Evolutionary conservation across 1,284 basidiomycete genomes (phyloP).

Genomic region (Kalmanozyma brasiliensis): DNA sequence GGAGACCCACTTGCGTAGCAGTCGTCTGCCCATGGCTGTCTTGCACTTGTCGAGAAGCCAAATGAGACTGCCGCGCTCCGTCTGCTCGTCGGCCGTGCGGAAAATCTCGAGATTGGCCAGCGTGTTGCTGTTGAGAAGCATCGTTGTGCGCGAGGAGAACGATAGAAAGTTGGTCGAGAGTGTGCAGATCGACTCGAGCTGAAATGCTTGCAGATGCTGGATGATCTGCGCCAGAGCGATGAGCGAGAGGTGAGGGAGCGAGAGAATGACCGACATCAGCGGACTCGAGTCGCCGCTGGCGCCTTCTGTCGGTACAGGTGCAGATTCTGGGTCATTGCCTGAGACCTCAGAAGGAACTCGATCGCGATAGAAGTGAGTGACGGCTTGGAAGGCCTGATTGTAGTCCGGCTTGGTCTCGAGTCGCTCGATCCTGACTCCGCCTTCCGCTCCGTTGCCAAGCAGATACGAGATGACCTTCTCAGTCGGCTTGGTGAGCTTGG

Average conservation of each 20-base stretch:
- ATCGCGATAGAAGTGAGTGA: slow-evolving; percentile 77
- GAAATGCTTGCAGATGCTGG: slow-evolving; percentile 80
- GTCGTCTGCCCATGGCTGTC: slow-evolving; percentile 86
- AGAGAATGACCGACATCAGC: slow-evolving; percentile 31
- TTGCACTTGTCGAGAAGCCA: slow-evolving; percentile 84
- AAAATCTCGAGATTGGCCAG: slow-evolving; percentile 76
- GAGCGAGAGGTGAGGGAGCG: slow-evolving; percentile 71
- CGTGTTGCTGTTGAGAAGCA: slow-evolving; percentile 90
- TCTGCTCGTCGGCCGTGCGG: slow-evolving; percentile 73
- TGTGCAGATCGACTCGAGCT: slow-evolving; percentile 71
- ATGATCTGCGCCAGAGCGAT: slow-evolving; percentile 82
- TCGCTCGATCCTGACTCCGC: slow-evolving; percentile 74
- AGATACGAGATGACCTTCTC: slow-evolving; percentile 79
- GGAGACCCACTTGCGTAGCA: slow-evolving; percentile 87
- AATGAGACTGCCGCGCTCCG: slow-evolving; percentile 79
- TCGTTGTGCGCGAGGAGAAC: slow-evolving; percentile 80
- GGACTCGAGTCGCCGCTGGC: not conserved
- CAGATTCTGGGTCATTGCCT: not conserved
- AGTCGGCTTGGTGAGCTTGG: slow-evolving; percentile 77
- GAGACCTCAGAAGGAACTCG: slow-evolving; percentile 2
- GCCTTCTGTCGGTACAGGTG: slow-evolving; percentile 25
- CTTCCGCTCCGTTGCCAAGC: slow-evolving; percentile 68
- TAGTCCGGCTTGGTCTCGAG: slow-evolving; percentile 75
- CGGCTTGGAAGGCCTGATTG: slow-evolving; percentile 77
- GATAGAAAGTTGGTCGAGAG: slow-evolving; percentile 71